phyloP scores from a whole-genome alignment of 163 green algal genomes.

The Chloroidium sp. region DNA sequence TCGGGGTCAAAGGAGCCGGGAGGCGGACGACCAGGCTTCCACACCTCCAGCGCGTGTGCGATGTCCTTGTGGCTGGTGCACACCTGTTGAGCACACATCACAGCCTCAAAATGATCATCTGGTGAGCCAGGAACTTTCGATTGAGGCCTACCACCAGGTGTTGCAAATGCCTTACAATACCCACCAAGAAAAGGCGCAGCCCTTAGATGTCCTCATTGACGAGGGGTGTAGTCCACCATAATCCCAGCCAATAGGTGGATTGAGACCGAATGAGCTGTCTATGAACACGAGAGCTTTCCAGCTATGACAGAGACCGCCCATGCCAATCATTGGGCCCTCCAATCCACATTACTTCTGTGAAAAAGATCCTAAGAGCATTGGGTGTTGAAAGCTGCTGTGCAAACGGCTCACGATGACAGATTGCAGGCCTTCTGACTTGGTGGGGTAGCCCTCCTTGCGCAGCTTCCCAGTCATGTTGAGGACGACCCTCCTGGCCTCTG shows the following conservation, averaged over 20 bases:
- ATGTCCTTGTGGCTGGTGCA: conserved; percentile 23
- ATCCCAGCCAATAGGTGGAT: no score
- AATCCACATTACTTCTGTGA: not conserved
- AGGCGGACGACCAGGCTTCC: conserved; percentile 23
- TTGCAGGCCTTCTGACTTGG: not conserved
- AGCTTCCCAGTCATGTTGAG: conserved; percentile 4
- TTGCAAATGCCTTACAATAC: no score
- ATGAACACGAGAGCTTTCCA: no score
- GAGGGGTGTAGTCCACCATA: no score
- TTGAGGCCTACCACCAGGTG: no score
- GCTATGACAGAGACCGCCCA: no score
- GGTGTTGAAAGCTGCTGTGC: not conserved
- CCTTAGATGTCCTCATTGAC: no score
- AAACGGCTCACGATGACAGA: not conserved
- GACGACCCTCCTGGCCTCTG: not conserved
- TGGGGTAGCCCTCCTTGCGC: not conserved
- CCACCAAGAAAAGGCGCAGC: no score
- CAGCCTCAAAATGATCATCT: not conserved
- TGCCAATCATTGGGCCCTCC: no score
- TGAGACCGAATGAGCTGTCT: no score
- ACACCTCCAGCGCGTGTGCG: conserved; percentile 14
- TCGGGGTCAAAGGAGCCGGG: not conserved
- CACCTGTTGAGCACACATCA: conserved; percentile 1
- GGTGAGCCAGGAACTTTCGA: no score
- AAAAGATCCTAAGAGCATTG: not conserved